Base-by-base conservation (phyloP, 768 basidiomycete genomes). In the Trametes gibbosa region DNA sequence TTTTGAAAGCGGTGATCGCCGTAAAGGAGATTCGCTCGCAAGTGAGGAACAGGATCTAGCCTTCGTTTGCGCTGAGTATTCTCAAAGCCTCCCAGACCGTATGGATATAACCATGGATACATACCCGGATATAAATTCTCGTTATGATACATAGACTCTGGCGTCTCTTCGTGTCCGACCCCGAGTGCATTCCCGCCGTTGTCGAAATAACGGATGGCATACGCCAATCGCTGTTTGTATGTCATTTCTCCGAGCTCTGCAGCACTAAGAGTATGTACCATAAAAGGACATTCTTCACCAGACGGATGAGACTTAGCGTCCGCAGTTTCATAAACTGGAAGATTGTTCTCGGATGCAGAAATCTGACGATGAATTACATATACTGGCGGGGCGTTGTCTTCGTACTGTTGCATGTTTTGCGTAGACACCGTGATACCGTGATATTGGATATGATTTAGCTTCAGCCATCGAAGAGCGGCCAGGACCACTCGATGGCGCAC, bases 1-100 rank as follows among this genome's bases (percentile, higher is more conserved):
- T n/a, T 59, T 56, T 78, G 77, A 64, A 79, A 79, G 0, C 71
- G 60, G 46, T 74, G 75, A 52, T 78, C 76, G 53, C 74, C 68
- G 61, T 77, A 79, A 71, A 75, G 69, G 1, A 79, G 57, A 0
- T 75, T 43, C 13, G 64, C 45, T 21, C 56, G 51, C n/a, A 72
- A 73, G 41, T 75, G 74, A 17, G 23, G 16, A 6, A 8, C 23
- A 9, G 25, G 42, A 29, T 23, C 13, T 2, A 58, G 23, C 16
- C 24, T 13, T 2, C 14, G 7, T 12, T 16, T 14, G 4, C 4
- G 21, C 6, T 32, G 9, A 8, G 40, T 23, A 63, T 67, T 56
- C 6, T 73, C 73, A 13, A 77, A 65, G 0, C 73, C 75, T 5
- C 40, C 40, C 16, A 41, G 40, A 19, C 40, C 40, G 40, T 41